These are phyloP conservation scores for Pythium aphanidermatum DNA, from an alignment of 352 stramenopile species.

Conservation along the genomic window DNA sequence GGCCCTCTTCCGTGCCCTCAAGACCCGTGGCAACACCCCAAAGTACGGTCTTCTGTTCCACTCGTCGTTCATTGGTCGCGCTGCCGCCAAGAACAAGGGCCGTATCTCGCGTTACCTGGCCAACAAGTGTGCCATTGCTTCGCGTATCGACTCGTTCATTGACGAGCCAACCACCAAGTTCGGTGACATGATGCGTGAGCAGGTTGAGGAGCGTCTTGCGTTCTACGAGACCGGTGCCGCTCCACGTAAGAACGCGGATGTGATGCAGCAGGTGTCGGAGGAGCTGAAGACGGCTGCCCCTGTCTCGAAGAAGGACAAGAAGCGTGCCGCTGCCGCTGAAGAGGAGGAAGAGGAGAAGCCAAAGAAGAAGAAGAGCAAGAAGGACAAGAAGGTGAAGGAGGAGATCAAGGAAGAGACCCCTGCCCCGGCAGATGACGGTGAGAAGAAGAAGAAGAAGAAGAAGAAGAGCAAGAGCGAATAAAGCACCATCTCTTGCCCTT, in stretches of 20 bases:
- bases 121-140: conserved; percentile 99
- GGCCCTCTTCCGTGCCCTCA: conserved; percentile 99
- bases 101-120: conserved; percentile 99
- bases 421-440: conserved; percentile 23
- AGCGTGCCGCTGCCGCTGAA: conserved; percentile 51
- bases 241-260: conserved; percentile 98
- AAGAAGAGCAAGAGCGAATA: conserved; percentile 70
- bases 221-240: conserved; percentile 99
- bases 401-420: conserved; percentile 24
- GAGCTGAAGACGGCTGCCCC: conserved; percentile 75
- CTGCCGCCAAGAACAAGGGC: conserved; percentile 99
- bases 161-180: conserved; percentile 95
- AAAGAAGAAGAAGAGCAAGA: conserved; percentile 66
- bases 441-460: conserved; percentile 68
- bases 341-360: conserved; percentile 62
- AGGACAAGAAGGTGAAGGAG: conserved; percentile 75
- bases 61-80: conserved; percentile 99
- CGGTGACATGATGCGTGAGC: conserved; percentile 97
- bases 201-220: conserved; percentile 98
- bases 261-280: conserved; percentile 95
- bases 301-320: conserved; percentile 71
- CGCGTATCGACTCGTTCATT: conserved; percentile 98
- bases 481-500: neutral
- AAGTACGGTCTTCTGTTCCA: conserved; percentile 99
- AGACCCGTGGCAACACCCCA: conserved; percentile 99